These are phyloP conservation scores for Kodamaea restingae DNA, from an alignment of 805 yeast genomes.

Conservation along the genomic window DNA sequence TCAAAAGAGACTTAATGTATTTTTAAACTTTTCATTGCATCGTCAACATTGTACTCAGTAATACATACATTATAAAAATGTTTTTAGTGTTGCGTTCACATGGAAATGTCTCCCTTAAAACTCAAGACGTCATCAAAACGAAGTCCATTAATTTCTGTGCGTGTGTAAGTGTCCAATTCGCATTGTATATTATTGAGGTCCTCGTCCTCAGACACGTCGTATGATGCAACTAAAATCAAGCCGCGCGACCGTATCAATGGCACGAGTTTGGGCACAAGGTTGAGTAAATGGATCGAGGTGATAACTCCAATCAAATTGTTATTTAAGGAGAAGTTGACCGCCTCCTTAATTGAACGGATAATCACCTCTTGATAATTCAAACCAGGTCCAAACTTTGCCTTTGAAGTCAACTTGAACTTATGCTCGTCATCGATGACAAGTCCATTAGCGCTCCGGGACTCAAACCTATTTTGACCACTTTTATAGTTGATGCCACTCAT, in stretches of 20 bases:
- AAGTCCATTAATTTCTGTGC: conserved; percentile 61
- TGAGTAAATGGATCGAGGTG: conserved; percentile 65
- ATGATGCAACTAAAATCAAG: conserved; percentile 72
- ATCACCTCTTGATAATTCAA: conserved; percentile 37
- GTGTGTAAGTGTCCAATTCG: conserved; percentile 35
- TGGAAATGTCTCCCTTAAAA: conserved; percentile 53
- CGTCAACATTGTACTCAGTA: too few relatives aligned
- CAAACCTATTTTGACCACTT: conserved; percentile 25
- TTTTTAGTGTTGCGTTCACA: too few relatives aligned
- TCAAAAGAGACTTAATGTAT: too few relatives aligned
- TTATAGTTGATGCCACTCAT: conserved; percentile 59
- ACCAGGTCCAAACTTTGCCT: conserved; percentile 31
- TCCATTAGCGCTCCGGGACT: conserved; percentile 40
- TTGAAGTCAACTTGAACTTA: conserved; percentile 19
- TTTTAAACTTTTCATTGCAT: too few relatives aligned
- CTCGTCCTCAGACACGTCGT: conserved; percentile 32
- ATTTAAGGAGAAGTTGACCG: conserved; percentile 70
- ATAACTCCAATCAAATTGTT: conserved; percentile 86
- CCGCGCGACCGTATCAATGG: conserved; percentile 78
- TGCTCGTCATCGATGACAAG: conserved; percentile 25
- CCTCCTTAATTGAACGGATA: conserved; percentile 74
- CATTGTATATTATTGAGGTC: conserved; percentile 21
- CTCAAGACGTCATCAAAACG: conserved; percentile 59
- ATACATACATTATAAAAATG: too few relatives aligned
- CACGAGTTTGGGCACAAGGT: conserved; percentile 69